A percentile compares a stretch with the other conserved stretches of the same genome.
Conservation (phyloP, 2,329 filamentous ascomycete genomes). For the Sclerotinia minor region DNA sequence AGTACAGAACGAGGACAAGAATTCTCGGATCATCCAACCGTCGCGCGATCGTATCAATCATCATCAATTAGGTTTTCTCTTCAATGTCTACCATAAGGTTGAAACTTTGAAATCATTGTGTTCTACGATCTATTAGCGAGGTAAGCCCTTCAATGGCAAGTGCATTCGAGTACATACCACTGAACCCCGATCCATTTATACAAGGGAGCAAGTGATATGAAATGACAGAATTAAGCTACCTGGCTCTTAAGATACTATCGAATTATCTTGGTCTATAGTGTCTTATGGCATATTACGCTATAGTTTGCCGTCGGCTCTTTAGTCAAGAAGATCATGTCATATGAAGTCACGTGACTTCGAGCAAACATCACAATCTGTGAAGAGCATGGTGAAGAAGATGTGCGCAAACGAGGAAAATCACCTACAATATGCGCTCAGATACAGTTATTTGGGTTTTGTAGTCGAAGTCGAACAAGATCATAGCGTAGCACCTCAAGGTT, state of each 20-base stretch:
- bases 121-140: background rate
- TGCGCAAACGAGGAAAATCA: background rate
- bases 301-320: background rate
- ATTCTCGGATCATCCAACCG: background rate
- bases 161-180: background rate
- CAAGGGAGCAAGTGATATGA: background rate
- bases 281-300: background rate
- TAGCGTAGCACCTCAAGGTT: conserved; percentile 1
- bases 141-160: background rate
- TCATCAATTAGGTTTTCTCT: too few relatives aligned
- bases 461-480: background rate
- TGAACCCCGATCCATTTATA: background rate
- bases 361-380: background rate
- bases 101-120: background rate
- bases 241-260: background rate
- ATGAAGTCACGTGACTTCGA: background rate
- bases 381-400: background rate
- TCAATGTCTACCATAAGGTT: too few relatives aligned
- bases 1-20: too few relatives aligned
- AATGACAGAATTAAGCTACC: background rate
- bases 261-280: background rate
- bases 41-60: too few relatives aligned
- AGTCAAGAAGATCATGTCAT: background rate
- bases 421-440: background rate
- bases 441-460: background rate